Evolutionary conservation across 202 grass and related monocot species (phyloP).

Genomic region (Brachypodium distachyon): DNA sequence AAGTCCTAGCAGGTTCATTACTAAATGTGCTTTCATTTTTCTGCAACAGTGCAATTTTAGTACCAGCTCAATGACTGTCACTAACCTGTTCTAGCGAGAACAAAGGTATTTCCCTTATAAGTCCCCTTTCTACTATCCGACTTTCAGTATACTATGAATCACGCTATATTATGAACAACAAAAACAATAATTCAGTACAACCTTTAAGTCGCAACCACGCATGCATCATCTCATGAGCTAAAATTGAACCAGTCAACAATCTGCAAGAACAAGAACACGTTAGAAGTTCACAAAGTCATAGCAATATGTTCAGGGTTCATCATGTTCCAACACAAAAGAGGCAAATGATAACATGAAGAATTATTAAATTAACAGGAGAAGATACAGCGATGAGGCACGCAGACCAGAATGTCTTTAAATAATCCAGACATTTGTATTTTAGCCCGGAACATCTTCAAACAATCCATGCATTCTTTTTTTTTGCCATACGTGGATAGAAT

Average conservation of each 20-base stretch:
- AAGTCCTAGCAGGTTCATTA: neutral
- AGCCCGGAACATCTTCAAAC: neutral
- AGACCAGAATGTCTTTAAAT: neutral
- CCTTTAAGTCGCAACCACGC: slow-evolving; percentile 93
- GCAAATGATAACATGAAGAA: neutral
- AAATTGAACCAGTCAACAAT: slow-evolving; percentile 91
- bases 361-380: neutral
- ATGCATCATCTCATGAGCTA: slow-evolving; percentile 99
- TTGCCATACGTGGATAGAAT: neutral
- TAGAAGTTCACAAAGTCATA: neutral
- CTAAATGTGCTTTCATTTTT: too few relatives aligned
- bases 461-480: neutral
- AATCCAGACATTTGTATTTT: neutral
- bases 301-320: neutral
- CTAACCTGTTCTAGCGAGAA: neutral
- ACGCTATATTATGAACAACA: neutral
- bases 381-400: neutral
- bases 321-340: neutral
- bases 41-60: too few relatives aligned
- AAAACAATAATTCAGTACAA: slow-evolving; percentile 16
- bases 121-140: neutral
- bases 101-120: neutral
- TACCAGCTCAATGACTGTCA: neutral
- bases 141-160: neutral
- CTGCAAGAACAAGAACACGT: slow-evolving; percentile 35